phyloP scores from a whole-genome alignment of 139 green algal species.

The Micractinium conductrix region DNA sequence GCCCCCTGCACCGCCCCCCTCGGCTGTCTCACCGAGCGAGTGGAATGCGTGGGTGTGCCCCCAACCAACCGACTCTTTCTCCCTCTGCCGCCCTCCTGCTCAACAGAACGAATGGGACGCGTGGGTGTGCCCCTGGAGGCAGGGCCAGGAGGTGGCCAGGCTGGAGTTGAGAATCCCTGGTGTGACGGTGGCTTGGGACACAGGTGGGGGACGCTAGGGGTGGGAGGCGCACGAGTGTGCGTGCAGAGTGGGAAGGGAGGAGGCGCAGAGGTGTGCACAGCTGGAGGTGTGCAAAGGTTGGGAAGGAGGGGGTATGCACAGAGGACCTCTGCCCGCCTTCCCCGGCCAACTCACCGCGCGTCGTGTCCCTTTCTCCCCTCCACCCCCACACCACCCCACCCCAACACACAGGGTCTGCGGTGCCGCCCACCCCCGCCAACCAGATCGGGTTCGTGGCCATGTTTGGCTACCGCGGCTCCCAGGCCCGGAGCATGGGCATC shows the following conservation, averaged over 20 bases:
- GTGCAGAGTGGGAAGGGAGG: neutral
- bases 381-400: neutral
- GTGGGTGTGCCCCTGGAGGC: slow-evolving; percentile 54
- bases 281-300: neutral
- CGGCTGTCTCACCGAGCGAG: neutral
- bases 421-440: slow-evolving; percentile 14
- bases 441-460: slow-evolving; percentile 52
- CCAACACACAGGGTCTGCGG: neutral
- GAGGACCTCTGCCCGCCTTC: too few relatives aligned
- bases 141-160: slow-evolving; percentile 47
- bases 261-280: too few relatives aligned
- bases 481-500: slow-evolving; percentile 49
- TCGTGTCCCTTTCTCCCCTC: neutral
- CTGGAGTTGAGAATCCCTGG: slow-evolving; percentile 65
- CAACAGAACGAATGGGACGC: slow-evolving; percentile 40
- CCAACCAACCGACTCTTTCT: neutral
- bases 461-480: slow-evolving; percentile 49
- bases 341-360: too few relatives aligned
- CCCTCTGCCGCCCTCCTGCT: neutral
- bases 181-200: slow-evolving; percentile 47
- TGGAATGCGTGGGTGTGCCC: neutral
- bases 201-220: neutral
- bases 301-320: too few relatives aligned
- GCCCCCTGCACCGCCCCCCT: too few relatives aligned
- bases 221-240: neutral